Conservation (phyloP, 805 yeast genomes). For the Candida ovalis region DNA sequence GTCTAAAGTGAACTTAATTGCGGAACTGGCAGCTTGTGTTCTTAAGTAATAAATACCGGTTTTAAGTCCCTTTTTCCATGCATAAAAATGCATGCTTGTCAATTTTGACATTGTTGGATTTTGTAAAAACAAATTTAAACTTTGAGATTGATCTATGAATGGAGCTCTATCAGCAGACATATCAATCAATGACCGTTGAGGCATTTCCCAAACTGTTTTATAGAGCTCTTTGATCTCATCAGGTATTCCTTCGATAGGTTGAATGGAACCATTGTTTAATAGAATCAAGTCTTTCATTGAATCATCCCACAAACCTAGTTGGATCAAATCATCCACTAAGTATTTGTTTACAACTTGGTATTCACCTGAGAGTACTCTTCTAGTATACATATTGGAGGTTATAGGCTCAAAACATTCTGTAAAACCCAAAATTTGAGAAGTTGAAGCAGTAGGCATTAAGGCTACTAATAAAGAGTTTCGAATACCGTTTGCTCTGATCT, state of each 20-base stretch:
- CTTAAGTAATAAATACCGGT: slow-evolving; percentile 98
- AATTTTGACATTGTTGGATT: slow-evolving; percentile 95
- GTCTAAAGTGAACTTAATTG: slow-evolving; percentile 86
- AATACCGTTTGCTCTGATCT: slow-evolving; percentile 61
- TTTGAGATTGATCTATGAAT: slow-evolving; percentile 86
- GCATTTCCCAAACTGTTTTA: slow-evolving; percentile 95
- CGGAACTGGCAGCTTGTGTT: slow-evolving; percentile 96
- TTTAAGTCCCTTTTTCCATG: slow-evolving; percentile 97
- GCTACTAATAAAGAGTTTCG: slow-evolving; percentile 87
- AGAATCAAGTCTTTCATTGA: slow-evolving; percentile 75
- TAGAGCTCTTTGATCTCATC: slow-evolving; percentile 70
- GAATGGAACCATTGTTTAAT: slow-evolving; percentile 80
- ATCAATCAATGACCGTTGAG: slow-evolving; percentile 80
- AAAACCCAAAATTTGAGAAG: slow-evolving; percentile 91
- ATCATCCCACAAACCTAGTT: slow-evolving; percentile 78
- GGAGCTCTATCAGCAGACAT: slow-evolving; percentile 80
- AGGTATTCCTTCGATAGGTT: slow-evolving; percentile 70
- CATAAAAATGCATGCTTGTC: slow-evolving; percentile 97
- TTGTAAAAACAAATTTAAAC: slow-evolving; percentile 81
- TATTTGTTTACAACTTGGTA: slow-evolving; percentile 89
- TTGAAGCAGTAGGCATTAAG: slow-evolving; percentile 98
- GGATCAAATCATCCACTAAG: slow-evolving; percentile 75
- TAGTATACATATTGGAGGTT: slow-evolving; percentile 86
- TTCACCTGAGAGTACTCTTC: slow-evolving; percentile 92
- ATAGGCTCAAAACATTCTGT: slow-evolving; percentile 96